Percentiles rank a stretch among this genome's conserved stretches.
phyloP scores from a whole-genome alignment of 805 yeast genomes.

The Cyberlindnera nakhonratchasimensis region DNA sequence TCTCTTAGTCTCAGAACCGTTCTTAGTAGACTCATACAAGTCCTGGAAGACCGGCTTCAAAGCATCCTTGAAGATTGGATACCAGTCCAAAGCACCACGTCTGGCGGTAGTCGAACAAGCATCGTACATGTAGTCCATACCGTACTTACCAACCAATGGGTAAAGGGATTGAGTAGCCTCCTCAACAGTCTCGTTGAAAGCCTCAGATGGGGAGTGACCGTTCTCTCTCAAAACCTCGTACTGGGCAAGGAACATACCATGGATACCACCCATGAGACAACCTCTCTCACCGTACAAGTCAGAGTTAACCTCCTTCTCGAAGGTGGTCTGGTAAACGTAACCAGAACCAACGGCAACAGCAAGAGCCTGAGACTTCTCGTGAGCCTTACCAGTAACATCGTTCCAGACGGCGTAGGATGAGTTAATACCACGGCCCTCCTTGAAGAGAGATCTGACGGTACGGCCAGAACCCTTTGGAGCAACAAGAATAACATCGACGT shows the following conservation, averaged over 20 bases:
- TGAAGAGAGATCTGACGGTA: constrained; percentile 98
- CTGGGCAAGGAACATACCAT: constrained; percentile 99
- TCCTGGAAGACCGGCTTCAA: constrained; percentile 98
- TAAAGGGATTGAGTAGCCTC: constrained; percentile 99
- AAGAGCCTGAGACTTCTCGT: constrained; percentile 97
- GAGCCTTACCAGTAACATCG: constrained; percentile 98
- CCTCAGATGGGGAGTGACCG: constrained; percentile 99
- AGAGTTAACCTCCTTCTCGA: constrained; percentile 98
- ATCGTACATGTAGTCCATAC: constrained; percentile 99
- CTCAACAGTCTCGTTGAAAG: constrained; percentile 99
- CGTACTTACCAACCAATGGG: constrained; percentile 98
- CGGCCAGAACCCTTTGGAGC: constrained; percentile 99
- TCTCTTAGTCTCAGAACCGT: constrained; percentile 97
- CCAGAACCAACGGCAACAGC: constrained; percentile 99
- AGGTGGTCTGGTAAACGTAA: constrained; percentile 99
- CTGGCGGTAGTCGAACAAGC: constrained; percentile 99
- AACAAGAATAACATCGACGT: constrained; percentile 95
- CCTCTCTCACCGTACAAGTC: constrained; percentile 99
- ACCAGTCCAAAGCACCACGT: constrained; percentile 99
- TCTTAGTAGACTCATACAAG: constrained; percentile 89
- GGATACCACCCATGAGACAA: constrained; percentile 99
- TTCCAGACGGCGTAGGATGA: constrained; percentile 99
- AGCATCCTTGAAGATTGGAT: constrained; percentile 98
- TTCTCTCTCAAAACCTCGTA: constrained; percentile 99
- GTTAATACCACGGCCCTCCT: constrained; percentile 99